Percentiles rank a stretch among this genome's conserved stretches.
phyloP scores from a whole-genome alignment of 768 basidiomycete genomes.

The Serendipita sp. region DNA sequence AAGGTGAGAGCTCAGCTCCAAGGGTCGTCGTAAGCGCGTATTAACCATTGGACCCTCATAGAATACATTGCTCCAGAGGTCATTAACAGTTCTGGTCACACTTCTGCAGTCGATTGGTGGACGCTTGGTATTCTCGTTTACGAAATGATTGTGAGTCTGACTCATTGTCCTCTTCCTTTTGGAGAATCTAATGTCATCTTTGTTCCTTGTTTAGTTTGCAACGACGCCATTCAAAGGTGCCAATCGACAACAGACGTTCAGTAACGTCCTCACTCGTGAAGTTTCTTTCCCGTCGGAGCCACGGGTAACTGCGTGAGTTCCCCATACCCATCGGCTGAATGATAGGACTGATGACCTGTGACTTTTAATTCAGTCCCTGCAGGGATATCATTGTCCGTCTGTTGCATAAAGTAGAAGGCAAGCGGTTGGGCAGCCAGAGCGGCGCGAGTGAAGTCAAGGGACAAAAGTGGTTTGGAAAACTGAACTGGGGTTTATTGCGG shows the following conservation, averaged over 20 bases:
- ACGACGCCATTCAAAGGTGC: constrained; percentile 98
- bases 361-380: constrained; percentile 39
- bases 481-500: constrained; percentile 92
- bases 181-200: background rate
- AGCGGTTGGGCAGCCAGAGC: constrained; percentile 74
- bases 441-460: constrained; percentile 98
- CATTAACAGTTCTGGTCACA: constrained; percentile 90
- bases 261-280: constrained; percentile 77
- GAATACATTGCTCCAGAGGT: constrained; percentile 99
- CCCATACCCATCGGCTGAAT: background rate
- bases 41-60: constrained; percentile 21
- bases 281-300: constrained; percentile 78
- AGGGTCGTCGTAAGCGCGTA: background rate
- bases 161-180: constrained; percentile 11
- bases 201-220: constrained; percentile 51
- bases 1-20: constrained; percentile 41
- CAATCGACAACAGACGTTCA: constrained; percentile 88
- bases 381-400: constrained; percentile 78
- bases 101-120: constrained; percentile 99
- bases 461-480: constrained; percentile 93
- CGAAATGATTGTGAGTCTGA: constrained; percentile 89
- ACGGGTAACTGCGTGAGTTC: constrained; percentile 53
- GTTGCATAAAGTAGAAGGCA: constrained; percentile 82
- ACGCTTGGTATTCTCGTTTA: constrained; percentile 95
- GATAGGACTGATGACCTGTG: constrained; percentile 6